Conservation (phyloP, 352 stramenopile species). For the Pythium chondricola region DNA sequence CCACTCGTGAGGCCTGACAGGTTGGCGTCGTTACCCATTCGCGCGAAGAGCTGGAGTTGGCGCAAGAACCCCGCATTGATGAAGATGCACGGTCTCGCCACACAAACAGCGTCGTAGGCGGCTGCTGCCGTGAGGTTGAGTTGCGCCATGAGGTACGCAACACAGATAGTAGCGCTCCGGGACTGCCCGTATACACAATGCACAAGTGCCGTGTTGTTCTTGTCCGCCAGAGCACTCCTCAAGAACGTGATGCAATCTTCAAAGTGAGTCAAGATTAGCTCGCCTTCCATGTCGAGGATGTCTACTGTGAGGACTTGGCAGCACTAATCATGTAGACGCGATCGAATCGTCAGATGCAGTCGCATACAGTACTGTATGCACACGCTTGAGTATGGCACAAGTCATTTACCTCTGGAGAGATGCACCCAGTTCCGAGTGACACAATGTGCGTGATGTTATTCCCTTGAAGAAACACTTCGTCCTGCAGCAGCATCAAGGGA, state of each 20-base stretch:
- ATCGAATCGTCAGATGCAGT: too few relatives aligned
- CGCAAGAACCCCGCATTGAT: constrained; percentile 73
- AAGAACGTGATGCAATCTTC: constrained; percentile 30
- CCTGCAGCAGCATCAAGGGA: too few relatives aligned
- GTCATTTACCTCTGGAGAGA: constrained; percentile 33
- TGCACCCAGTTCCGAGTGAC: constrained; percentile 51
- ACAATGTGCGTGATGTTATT: constrained; percentile 44
- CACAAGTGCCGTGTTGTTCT: constrained; percentile 30
- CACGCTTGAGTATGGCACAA: neutral
- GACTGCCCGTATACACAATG: constrained; percentile 82
- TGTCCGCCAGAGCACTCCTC: neutral
- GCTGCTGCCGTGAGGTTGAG: constrained; percentile 29
- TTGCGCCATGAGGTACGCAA: constrained; percentile 67
- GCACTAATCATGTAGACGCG: constrained; percentile 7
- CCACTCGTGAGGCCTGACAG: constrained; percentile 35
- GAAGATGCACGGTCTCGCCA: constrained; percentile 61
- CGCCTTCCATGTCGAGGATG: constrained; percentile 72
- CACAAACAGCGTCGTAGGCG: constrained; percentile 54
- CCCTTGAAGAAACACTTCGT: constrained; percentile 31
- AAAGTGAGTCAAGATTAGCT: constrained; percentile 65
- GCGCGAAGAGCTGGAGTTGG: constrained; percentile 63
- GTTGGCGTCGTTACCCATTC: constrained; percentile 40
- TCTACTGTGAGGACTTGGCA: constrained; percentile 45
- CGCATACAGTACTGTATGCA: neutral
- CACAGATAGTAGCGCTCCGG: constrained; percentile 60